phyloP scores from a whole-genome alignment of 805 yeast species.

The Kodamaea jinghongensis region DNA sequence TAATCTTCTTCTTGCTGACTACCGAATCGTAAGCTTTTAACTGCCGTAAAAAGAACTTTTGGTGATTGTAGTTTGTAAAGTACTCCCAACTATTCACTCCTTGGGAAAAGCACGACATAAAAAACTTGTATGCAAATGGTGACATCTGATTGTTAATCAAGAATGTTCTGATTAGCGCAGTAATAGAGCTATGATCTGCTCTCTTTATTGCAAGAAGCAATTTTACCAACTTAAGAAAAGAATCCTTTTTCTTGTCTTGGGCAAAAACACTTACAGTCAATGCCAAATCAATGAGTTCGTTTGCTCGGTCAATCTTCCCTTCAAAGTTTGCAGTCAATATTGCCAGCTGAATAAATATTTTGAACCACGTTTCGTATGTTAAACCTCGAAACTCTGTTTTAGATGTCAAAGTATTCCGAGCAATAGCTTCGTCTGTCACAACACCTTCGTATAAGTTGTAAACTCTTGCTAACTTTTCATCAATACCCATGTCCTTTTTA shows the following conservation, averaged over 20 bases:
- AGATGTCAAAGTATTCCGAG: conserved; percentile 43
- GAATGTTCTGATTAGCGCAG: conserved; percentile 59
- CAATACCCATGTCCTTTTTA: conserved; percentile 61
- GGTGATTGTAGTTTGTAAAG: conserved; percentile 77
- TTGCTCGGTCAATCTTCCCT: conserved; percentile 56
- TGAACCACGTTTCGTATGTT: conserved; percentile 79
- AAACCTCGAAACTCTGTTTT: conserved; percentile 70
- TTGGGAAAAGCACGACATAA: conserved; percentile 62
- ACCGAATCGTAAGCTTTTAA: conserved; percentile 83
- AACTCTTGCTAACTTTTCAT: conserved; percentile 68
- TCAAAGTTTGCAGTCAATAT: conserved; percentile 61
- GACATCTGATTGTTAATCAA: conserved; percentile 74
- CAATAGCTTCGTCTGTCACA: conserved; percentile 23
- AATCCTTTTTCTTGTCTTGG: conserved; percentile 58
- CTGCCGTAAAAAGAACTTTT: conserved; percentile 85
- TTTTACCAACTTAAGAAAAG: conserved; percentile 60
- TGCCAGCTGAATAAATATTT: conserved; percentile 75
- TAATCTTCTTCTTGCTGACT: conserved; percentile 47
- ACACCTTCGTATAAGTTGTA: conserved; percentile 62
- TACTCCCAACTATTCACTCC: conserved; percentile 58
- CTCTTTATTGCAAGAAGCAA: conserved; percentile 52
- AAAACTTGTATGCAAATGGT: conserved; percentile 61
- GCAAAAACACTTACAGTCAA: conserved; percentile 74
- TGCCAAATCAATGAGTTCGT: conserved; percentile 64
- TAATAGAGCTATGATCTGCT: conserved; percentile 52